Evolutionary conservation across 768 basidiomycete species (phyloP), one percentile per base, ranked within the genome.

Genomic region (Mycena sanguinolenta): DNA sequence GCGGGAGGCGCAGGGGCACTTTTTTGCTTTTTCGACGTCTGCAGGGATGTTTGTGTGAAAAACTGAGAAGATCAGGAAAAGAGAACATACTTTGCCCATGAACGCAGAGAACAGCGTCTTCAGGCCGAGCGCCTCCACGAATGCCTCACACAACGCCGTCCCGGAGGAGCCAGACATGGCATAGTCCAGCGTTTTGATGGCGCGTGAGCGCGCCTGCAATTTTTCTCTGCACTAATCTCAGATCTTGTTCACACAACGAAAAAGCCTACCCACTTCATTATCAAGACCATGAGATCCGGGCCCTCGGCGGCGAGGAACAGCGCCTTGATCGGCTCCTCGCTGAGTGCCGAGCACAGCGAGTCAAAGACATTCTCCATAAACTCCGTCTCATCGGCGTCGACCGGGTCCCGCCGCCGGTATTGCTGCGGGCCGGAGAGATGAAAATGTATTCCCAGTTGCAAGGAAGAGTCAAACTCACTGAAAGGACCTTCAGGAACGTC

Each of bases 311-410:
- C 89, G n/a, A 96, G 82, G 81, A 99, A 99, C 4, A 90, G 81
- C 21, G 86, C 79, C 80, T 98, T 99, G 78, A 93, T 89, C 55
- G 90, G 84, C 17, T 91, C 84, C 79, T 97, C 96, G 38, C 85
- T 88, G 27, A 99, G 84, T 0, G 92, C 87, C 0, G 96, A 97
- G 78, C 98, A 99, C 27, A 99, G 80, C 0, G 91, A 81, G 77
- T 98, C 95, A 77, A 99, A 99, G 4, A 95, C 76, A 79, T 99
- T 99, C 78, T 99, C 98, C 96, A 99, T 97, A 80, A 96, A 99
- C 79, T 99, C 98, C 6, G 90, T 86, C 81, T 99, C 98, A 71
- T 99, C 98, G 10, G 92, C 87, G 72, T 96, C 92, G 0, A 84
- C 83, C 17, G 97, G 97, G 76, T 98, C 94, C 65, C 90, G 87